Conservation (phyloP, 176 grass and related monocot species). For the Cymbopogon citratus region DNA sequence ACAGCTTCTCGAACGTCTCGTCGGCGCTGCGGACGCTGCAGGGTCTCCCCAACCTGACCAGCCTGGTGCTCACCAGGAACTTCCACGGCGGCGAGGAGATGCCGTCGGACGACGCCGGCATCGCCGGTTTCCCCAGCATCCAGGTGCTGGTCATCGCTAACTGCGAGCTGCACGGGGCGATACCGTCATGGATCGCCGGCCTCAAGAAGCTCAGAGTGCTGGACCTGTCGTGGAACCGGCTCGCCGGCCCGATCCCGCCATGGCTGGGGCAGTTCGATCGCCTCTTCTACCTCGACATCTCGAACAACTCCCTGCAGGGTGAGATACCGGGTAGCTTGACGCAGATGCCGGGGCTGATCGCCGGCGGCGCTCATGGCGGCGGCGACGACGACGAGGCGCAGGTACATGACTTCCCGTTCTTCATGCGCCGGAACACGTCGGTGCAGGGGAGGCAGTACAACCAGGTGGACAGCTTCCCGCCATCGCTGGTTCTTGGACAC, state of each 20-base stretch:
- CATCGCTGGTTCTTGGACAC: conserved; percentile 43
- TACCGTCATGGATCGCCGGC: conserved; percentile 41
- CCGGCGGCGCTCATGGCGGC: not conserved
- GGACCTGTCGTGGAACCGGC: conserved; percentile 62
- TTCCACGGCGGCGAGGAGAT: conserved; percentile 43
- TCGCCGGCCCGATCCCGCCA: conserved; percentile 47
- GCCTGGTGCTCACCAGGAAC: conserved; percentile 54
- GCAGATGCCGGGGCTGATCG: conserved; percentile 12
- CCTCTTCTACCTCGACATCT: conserved; percentile 69
- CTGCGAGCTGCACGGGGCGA: conserved; percentile 37
- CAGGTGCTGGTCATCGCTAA: conserved; percentile 54
- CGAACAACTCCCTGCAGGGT: conserved; percentile 53
- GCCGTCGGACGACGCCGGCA: conserved; percentile 6
- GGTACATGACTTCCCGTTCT: conserved; percentile 48
- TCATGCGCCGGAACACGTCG: conserved; percentile 41
- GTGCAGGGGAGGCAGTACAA: conserved; percentile 34
- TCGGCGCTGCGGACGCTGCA: conserved; percentile 48
- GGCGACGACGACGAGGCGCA: not conserved
- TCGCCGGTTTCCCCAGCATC: conserved; percentile 35
- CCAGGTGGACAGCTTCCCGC: conserved; percentile 57
- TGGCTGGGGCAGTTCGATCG: conserved; percentile 44
- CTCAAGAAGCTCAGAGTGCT: conserved; percentile 59
- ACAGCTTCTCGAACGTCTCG: conserved; percentile 51
- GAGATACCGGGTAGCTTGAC: conserved; percentile 45
- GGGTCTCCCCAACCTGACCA: conserved; percentile 42